Conservation (phyloP, 441 rosid species). For the Pelargonium fulgidum region DNA sequence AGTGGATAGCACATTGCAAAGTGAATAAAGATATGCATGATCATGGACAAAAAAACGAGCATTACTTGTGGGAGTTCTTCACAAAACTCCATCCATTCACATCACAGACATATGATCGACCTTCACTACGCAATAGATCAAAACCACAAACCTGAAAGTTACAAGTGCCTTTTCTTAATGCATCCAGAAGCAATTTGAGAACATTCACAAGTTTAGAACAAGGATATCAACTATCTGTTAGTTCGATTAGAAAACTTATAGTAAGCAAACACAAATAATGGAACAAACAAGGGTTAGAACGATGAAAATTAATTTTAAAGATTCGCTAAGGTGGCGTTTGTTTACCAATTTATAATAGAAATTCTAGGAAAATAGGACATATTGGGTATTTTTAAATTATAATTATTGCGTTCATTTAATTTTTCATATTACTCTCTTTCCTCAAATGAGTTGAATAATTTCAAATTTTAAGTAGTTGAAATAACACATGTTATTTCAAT, state of each 20-base stretch:
- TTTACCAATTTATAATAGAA: too few species aligned
- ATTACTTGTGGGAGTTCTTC: conserved; percentile 97
- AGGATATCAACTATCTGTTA: not conserved
- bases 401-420: too few species aligned
- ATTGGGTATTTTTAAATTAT: too few species aligned
- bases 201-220: conserved; percentile 1
- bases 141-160: conserved; percentile 92
- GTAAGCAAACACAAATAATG: not conserved
- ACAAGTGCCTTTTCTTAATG: not conserved
- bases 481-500: too few species aligned
- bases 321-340: not conserved
- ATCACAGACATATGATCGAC: conserved; percentile 97
- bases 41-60: not conserved
- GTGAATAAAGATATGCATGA: conserved; percentile 5
- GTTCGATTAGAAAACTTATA: not conserved
- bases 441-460: too few species aligned
- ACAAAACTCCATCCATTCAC: conserved; percentile 99
- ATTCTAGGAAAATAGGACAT: too few species aligned
- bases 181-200: not conserved
- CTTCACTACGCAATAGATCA: conserved; percentile 95
- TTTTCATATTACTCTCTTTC: too few species aligned
- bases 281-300: not conserved
- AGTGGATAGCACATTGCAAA: not conserved
- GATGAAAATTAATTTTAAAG: not conserved
- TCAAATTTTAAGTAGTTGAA: too few species aligned